A percentile compares a stretch with the other conserved stretches of the same genome.
Conservation (phyloP, 2,329 filamentous ascomycete genomes). For the Aspergillus sp. region DNA sequence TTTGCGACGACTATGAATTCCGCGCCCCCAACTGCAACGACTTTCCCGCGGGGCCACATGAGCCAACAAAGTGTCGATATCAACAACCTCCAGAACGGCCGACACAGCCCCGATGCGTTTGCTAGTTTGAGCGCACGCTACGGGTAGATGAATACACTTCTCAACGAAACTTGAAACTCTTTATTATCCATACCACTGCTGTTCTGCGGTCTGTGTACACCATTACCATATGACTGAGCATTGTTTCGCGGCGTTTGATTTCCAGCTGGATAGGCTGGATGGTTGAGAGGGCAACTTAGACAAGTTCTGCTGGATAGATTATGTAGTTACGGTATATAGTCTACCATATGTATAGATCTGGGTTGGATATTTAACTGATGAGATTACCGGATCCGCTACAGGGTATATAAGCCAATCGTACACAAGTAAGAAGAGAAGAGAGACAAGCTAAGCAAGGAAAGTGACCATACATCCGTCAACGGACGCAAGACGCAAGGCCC, state of each 20-base stretch:
- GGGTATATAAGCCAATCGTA: neutral
- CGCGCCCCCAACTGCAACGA: slow-evolving; percentile 15
- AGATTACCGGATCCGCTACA: neutral
- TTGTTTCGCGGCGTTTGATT: neutral
- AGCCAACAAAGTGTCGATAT: slow-evolving; percentile 51
- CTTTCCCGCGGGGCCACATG: slow-evolving; percentile 34
- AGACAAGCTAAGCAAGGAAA: too few relatives aligned
- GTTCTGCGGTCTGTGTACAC: neutral
- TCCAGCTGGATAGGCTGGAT: neutral
- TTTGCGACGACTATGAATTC: slow-evolving; percentile 9
- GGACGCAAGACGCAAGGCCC: too few relatives aligned
- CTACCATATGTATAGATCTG: neutral
- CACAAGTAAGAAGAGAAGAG: neutral
- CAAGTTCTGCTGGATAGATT: too few relatives aligned
- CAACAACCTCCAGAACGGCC: slow-evolving; percentile 44
- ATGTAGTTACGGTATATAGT: too few relatives aligned
- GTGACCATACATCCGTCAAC: too few relatives aligned
- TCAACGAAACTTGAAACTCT: too few relatives aligned
- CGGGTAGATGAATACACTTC: slow-evolving; percentile 18
- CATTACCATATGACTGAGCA: neutral
- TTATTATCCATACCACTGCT: neutral
- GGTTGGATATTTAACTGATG: neutral
- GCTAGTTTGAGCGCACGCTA: slow-evolving; percentile 48
- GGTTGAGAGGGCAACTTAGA: too few relatives aligned
- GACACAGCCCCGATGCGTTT: slow-evolving; percentile 52